A percentile compares a stretch with the other conserved stretches of the same genome.
Evolutionary conservation across 257 asterid species (phyloP).

Genomic region (Solanum sitiens): DNA sequence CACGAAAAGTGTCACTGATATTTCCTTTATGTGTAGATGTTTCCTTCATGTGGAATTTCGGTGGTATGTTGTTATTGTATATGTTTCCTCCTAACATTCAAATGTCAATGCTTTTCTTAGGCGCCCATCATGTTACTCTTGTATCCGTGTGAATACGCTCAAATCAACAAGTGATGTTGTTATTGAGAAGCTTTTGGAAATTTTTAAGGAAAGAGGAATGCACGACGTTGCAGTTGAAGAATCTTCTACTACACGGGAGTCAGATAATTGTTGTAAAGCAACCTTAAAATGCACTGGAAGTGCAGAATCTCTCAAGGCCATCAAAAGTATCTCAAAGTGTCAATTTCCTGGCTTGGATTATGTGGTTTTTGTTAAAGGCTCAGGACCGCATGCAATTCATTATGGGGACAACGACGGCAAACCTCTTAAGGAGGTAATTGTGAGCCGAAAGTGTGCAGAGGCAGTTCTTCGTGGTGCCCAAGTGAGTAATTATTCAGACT

Average conservation of each 20-base stretch:
- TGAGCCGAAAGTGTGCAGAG: constrained; percentile 98
- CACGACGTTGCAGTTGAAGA: constrained; percentile 10
- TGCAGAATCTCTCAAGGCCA: constrained; percentile 2
- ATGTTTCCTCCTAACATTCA: background rate
- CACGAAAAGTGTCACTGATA: background rate
- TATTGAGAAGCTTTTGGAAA: constrained; percentile 47
- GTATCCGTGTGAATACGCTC: constrained; percentile 79
- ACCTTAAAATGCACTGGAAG: constrained; percentile 2
- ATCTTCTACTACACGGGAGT: constrained; percentile 1
- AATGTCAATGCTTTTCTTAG: constrained; percentile 23
- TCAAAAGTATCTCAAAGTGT: constrained; percentile 46
- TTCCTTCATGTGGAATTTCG: background rate
- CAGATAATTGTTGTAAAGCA: constrained; percentile 9
- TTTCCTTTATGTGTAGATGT: background rate
- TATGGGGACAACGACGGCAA: constrained; percentile 42
- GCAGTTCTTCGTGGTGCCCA: constrained; percentile 99
- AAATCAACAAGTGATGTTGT: constrained; percentile 59
- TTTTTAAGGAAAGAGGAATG: constrained; percentile 38
- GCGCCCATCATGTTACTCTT: constrained; percentile 90
- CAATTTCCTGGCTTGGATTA: constrained; percentile 54
- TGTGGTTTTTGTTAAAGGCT: constrained; percentile 68
- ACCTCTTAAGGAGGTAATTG: constrained; percentile 81
- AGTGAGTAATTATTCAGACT: constrained; percentile 28
- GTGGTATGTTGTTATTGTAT: background rate
- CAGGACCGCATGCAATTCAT: constrained; percentile 80